Percentiles rank a stretch among this genome's conserved stretches.
phyloP scores from a whole-genome alignment of 805 yeast genomes.

The Candida ortonii region DNA sequence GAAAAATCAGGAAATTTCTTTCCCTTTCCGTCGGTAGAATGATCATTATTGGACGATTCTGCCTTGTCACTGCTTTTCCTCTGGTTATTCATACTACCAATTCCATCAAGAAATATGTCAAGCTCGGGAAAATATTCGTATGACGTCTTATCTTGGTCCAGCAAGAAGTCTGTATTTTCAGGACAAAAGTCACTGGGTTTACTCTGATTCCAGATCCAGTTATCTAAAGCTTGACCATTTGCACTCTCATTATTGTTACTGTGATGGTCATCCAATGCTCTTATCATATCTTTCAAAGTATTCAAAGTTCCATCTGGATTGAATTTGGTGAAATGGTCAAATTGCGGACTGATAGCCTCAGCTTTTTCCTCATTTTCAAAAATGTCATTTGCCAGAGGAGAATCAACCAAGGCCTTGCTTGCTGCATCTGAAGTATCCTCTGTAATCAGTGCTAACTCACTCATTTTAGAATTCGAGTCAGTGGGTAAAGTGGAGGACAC shows the following conservation, averaged over 20 bases:
- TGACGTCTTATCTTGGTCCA: background rate
- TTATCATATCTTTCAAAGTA: slow-evolving; percentile 6
- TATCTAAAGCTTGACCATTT: slow-evolving; percentile 7
- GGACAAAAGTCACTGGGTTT: background rate
- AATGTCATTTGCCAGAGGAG: background rate
- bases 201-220: slow-evolving; percentile 7
- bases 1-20: slow-evolving; percentile 8
- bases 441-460: background rate
- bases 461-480: background rate
- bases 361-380: slow-evolving; percentile 1
- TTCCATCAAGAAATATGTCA: slow-evolving; percentile 5
- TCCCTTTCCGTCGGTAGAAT: background rate
- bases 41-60: background rate
- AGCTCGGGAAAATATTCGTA: slow-evolving; percentile 1
- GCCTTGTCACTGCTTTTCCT: background rate
- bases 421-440: background rate
- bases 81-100: too few species aligned
- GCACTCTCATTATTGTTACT: slow-evolving; percentile 6
- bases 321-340: slow-evolving; percentile 10
- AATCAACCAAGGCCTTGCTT: background rate
- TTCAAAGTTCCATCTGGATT: slow-evolving; percentile 11
- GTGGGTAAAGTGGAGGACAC: background rate
- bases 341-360: slow-evolving; percentile 5
- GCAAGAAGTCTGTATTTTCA: background rate
- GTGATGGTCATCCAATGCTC: slow-evolving; percentile 8